Evolutionary conservation across 495 filamentous ascomycete species (phyloP).

Genomic region (Pyrenula aspistea): DNA sequence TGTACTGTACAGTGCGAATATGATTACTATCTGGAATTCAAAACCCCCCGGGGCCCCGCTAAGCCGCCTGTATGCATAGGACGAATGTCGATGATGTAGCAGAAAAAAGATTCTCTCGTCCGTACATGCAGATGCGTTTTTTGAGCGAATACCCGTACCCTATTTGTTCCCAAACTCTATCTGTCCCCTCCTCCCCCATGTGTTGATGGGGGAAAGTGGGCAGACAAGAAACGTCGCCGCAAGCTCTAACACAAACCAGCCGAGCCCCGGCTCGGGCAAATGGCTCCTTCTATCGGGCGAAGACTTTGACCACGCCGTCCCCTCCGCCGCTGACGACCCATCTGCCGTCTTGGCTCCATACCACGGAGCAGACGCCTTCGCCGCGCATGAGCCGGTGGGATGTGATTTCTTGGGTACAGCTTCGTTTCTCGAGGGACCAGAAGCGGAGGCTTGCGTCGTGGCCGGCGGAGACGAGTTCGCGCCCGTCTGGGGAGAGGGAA

Average conservation of each 20-base stretch:
- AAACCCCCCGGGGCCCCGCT: no score
- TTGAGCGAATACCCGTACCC: neutral
- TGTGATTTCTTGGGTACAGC: slow-evolving; percentile 87
- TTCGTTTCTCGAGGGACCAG: slow-evolving; percentile 93
- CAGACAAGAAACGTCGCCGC: neutral
- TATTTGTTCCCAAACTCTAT: no score
- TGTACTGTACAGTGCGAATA: neutral
- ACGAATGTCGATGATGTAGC: neutral
- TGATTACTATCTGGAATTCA: neutral
- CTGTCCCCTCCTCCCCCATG: no score
- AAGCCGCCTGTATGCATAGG: neutral
- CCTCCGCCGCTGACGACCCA: slow-evolving; percentile 92
- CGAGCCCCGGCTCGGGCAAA: neutral
- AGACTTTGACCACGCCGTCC: slow-evolving; percentile 96
- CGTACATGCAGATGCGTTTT: neutral
- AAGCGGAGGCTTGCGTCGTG: slow-evolving; percentile 92
- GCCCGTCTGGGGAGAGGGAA: slow-evolving; percentile 80
- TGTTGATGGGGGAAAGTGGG: neutral
- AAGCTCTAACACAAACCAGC: neutral
- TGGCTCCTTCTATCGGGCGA: slow-evolving; percentile 30
- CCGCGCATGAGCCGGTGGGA: slow-evolving; percentile 84
- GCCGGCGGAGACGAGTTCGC: slow-evolving; percentile 89
- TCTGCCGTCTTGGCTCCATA: slow-evolving; percentile 87
- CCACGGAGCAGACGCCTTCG: slow-evolving; percentile 84
- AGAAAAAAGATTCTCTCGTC: neutral